Evolutionary conservation across 345 rosid species (phyloP).

Genomic region (Populus davidiana): DNA sequence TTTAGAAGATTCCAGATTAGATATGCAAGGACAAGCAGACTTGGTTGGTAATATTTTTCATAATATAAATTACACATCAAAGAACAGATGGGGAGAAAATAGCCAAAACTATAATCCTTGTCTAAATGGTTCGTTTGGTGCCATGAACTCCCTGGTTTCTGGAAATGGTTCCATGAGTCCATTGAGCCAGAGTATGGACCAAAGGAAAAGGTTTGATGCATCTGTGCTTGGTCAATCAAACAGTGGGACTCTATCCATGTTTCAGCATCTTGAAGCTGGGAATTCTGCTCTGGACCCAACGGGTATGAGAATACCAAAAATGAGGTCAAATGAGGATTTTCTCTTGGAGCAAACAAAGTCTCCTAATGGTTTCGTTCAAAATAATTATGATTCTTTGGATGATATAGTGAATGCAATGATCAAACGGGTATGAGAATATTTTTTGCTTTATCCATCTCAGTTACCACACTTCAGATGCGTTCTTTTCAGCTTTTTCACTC

Average conservation of each 20-base stretch:
- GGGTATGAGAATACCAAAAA: conserved; percentile 7
- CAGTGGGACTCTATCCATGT: conserved; percentile 23
- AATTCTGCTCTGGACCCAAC: conserved; percentile 29
- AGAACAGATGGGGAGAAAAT: conserved; percentile 52
- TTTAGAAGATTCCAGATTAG: conserved; percentile 41
- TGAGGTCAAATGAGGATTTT: conserved; percentile 36
- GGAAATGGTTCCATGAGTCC: conserved; percentile 27
- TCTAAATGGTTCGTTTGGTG: conserved; percentile 34
- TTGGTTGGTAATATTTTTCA: conserved; percentile 41
- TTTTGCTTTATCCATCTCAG: conserved; percentile 1
- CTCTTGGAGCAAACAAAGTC: conserved; percentile 45
- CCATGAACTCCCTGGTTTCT: conserved; percentile 36
- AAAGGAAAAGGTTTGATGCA: conserved; percentile 35
- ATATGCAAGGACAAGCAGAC: conserved; percentile 46
- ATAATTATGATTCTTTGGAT: conserved; percentile 54
- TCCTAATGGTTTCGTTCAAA: conserved; percentile 42
- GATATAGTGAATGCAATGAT: conserved; percentile 64
- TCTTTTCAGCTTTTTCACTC: background rate
- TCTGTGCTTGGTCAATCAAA: conserved; percentile 36
- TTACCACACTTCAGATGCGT: conserved; percentile 2
- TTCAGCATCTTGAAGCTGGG: conserved; percentile 36
- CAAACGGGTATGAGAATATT: conserved; percentile 50
- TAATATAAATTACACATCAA: conserved; percentile 34
- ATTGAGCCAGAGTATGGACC: conserved; percentile 29
- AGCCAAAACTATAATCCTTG: conserved; percentile 27